Conservation (phyloP, 257 asterid species). For the Fraxinus anomala region DNA sequence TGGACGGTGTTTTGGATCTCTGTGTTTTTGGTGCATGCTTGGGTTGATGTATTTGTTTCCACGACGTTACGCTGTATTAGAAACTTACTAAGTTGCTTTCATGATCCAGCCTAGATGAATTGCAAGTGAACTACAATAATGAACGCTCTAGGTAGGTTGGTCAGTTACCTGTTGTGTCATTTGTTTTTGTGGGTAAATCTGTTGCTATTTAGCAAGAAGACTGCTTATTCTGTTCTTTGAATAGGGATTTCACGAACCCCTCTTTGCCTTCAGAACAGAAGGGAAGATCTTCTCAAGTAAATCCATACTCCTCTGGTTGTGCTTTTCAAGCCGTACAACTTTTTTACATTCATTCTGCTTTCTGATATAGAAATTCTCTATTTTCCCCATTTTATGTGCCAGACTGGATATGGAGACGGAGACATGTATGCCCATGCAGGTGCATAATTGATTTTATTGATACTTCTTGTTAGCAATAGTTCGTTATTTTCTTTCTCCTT, state of each 20-base stretch:
- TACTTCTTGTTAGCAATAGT: background rate
- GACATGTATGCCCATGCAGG: slow-evolving; percentile 67
- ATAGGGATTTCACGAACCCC: slow-evolving; percentile 96
- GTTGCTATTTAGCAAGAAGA: slow-evolving; percentile 26
- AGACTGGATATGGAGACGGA: slow-evolving; percentile 85
- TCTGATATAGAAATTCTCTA: slow-evolving; percentile 27
- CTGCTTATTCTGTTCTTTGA: slow-evolving; percentile 34
- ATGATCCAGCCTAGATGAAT: slow-evolving; percentile 83
- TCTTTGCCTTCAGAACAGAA: slow-evolving; percentile 92
- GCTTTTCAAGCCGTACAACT: slow-evolving; percentile 15
- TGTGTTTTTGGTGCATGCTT: slow-evolving; percentile 18
- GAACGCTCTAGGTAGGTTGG: slow-evolving; percentile 85
- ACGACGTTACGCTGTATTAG: slow-evolving; percentile 22
- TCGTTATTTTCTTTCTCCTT: slow-evolving; percentile 10
- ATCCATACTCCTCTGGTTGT: slow-evolving; percentile 36
- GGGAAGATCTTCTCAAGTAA: slow-evolving; percentile 91
- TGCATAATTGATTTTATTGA: slow-evolving; percentile 29
- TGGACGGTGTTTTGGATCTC: background rate
- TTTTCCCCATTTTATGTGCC: slow-evolving; percentile 33
- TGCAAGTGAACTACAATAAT: slow-evolving; percentile 93
- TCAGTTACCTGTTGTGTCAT: slow-evolving; percentile 14
- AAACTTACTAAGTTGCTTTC: slow-evolving; percentile 26
- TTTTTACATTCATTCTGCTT: slow-evolving; percentile 30
- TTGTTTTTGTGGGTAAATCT: slow-evolving; percentile 21
- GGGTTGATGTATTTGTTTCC: slow-evolving; percentile 13